Evolutionary conservation across 139 green algal species (phyloP), one percentile per base, ranked within the genome.

Genomic region (Chlamydomonas asymmetrica): DNA sequence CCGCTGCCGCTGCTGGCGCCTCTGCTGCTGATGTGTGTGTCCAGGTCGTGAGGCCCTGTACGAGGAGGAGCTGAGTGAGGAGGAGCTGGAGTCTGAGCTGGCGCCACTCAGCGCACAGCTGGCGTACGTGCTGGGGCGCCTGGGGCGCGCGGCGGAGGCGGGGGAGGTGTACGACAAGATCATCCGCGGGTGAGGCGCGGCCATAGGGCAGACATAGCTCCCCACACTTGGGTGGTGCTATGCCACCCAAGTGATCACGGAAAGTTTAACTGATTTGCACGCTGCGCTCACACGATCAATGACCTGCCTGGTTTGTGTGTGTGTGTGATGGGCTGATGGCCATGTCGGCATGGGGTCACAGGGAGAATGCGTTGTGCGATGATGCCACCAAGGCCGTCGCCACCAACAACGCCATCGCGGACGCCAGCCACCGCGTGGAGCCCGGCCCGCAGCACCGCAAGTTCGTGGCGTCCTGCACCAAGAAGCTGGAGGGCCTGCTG

Each of bases 51-150:
- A 98, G 82, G 82, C 86, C 22, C 80, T 98, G 70, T 91, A 91
- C 63, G 89, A 94, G 32, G 94, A 98, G 70, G 94, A 97, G 9
- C 66, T 94, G 20, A 83, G 60, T 0, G 91, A 94, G 74, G 90
- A 94, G 63, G 90, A 98, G 82, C 84, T 98, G 37, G 88, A 91
- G 52, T 81, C 87, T 18, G 94, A 98, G 89, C 83, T 98, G 57
- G 85, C 88, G 3, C 93, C 94, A 0, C 57, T 98, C 20, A 82
- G 80, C 4, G 85, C 85, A 39, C 94, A 98, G 84, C 82, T 97
- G 56, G 90, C 87, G 1, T 96, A 93, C 74, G 79, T 96, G 54
- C 76, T 89, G 48, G 73, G 81, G 23, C 52, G 83, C n/a, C 59
- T 80, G 57, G 84, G 91, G 8, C 49, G 69, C 7, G 0, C 23